Evolutionary conservation across 2,329 filamentous ascomycete genomes (phyloP).

Genomic region (Arthrobotrys musiformis): DNA sequence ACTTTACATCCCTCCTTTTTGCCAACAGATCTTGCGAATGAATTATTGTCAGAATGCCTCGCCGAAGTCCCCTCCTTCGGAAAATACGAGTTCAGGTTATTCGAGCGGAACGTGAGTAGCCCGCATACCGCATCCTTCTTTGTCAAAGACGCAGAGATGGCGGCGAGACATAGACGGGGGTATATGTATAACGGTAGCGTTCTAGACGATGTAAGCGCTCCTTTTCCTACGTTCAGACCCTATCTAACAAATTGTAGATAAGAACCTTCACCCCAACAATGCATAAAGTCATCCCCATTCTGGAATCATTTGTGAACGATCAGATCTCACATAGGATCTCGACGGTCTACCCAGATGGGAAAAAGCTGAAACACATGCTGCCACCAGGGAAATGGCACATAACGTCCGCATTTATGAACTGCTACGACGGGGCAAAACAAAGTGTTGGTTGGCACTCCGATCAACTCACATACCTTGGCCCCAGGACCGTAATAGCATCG

Average conservation of each 20-base stretch:
- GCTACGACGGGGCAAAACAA: constrained; percentile 83
- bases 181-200: constrained; percentile 86
- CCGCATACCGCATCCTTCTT: constrained; percentile 85
- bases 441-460: constrained; percentile 93
- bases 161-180: constrained; percentile 63
- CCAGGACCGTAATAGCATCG: constrained; percentile 86
- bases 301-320: constrained; percentile 79
- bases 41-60: constrained; percentile 79
- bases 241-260: background rate
- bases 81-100: constrained; percentile 77
- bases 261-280: constrained; percentile 84
- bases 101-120: constrained; percentile 84
- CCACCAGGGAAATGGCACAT: constrained; percentile 76
- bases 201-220: constrained; percentile 62
- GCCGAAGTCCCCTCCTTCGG: constrained; percentile 75
- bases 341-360: constrained; percentile 73
- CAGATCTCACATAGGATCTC: constrained; percentile 79
- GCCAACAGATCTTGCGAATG: constrained; percentile 75
- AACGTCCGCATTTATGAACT: constrained; percentile 94
- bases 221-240: background rate
- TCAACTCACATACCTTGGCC: constrained; percentile 92
- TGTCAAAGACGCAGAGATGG: constrained; percentile 70
- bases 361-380: constrained; percentile 82
- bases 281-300: constrained; percentile 73
- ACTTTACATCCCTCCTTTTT: constrained; percentile 94